A percentile compares a stretch with the other conserved stretches of the same genome.
Conservation (phyloP, 2,329 filamentous ascomycete genomes). For the Fusarium torulosum region DNA sequence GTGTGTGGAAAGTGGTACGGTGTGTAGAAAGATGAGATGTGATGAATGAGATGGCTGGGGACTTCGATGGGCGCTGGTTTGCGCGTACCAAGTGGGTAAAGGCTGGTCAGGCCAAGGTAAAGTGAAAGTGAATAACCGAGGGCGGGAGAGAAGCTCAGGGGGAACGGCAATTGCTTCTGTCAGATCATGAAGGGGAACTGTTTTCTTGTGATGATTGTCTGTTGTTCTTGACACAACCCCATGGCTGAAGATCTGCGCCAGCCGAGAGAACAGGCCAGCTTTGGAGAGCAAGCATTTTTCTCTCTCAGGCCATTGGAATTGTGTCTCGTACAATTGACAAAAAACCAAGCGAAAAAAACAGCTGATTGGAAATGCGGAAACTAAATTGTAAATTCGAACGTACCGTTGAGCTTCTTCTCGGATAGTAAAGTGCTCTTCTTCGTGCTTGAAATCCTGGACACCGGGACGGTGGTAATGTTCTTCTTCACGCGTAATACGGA, state of each 20-base stretch:
- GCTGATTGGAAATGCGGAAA: background rate
- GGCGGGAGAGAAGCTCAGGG: conserved; percentile 32
- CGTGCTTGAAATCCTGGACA: conserved; percentile 58
- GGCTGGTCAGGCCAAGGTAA: conserved; percentile 30
- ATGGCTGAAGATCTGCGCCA: conserved; percentile 22
- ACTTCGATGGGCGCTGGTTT: conserved; percentile 33
- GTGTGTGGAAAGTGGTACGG: conserved; percentile 31
- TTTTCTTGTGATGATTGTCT: conserved; percentile 27
- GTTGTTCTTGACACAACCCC: conserved; percentile 23
- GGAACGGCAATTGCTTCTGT: conserved; percentile 32
- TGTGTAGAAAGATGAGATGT: conserved; percentile 28
- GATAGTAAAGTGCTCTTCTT: conserved; percentile 50
- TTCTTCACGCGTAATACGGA: conserved; percentile 83
- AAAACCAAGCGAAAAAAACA: background rate
- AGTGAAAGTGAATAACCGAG: conserved; percentile 19
- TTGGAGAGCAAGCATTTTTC: conserved; percentile 2
- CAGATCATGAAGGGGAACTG: conserved; percentile 14
- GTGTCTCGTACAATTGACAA: conserved; percentile 4
- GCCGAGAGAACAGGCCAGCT: background rate
- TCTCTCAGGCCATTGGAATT: conserved; percentile 6
- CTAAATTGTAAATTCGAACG: conserved; percentile 50
- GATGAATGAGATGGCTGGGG: conserved; percentile 45
- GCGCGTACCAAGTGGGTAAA: conserved; percentile 44
- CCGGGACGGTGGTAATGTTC: conserved; percentile 80
- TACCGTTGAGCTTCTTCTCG: conserved; percentile 66